Evolutionary conservation across 306 rosid species (phyloP).

Genomic region (Citrullus colocynthis): DNA sequence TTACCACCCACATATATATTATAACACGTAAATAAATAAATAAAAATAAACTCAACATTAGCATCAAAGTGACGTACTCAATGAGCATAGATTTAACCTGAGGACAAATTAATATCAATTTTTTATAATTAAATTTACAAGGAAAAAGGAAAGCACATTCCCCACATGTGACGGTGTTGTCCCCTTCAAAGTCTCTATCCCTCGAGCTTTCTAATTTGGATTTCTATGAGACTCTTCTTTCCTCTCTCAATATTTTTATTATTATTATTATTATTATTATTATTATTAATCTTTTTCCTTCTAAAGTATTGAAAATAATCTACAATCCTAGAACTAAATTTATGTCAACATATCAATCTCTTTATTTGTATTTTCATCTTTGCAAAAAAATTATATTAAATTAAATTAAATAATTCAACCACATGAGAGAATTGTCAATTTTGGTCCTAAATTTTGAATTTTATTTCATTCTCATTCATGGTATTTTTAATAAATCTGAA

Average conservation of each 20-base stretch:
- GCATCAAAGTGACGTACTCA: neutral
- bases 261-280: neutral
- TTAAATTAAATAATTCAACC: neutral
- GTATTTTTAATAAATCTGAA: too few relatives aligned
- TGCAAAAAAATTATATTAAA: neutral
- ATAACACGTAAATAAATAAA: too few relatives aligned
- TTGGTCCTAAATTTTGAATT: too few relatives aligned
- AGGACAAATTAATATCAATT: neutral
- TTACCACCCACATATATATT: too few relatives aligned
- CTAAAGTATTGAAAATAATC: neutral
- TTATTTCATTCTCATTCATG: too few relatives aligned
- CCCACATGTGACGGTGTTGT: neutral
- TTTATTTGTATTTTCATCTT: neutral
- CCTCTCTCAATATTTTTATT: neutral
- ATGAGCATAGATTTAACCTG: neutral
- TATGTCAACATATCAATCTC: neutral
- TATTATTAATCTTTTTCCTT: neutral
- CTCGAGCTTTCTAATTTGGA: neutral
- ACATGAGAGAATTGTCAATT: neutral
- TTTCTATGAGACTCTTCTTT: neutral
- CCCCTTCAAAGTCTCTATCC: neutral
- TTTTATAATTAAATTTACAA: neutral
- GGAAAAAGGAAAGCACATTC: neutral
- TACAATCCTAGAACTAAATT: neutral
- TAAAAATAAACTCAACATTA: too few relatives aligned